Percentiles rank a stretch among this genome's conserved stretches.
These are phyloP conservation scores for Sparassis latifolia DNA, from an alignment of 1,284 basidiomycete species.

Conservation along the genomic window DNA sequence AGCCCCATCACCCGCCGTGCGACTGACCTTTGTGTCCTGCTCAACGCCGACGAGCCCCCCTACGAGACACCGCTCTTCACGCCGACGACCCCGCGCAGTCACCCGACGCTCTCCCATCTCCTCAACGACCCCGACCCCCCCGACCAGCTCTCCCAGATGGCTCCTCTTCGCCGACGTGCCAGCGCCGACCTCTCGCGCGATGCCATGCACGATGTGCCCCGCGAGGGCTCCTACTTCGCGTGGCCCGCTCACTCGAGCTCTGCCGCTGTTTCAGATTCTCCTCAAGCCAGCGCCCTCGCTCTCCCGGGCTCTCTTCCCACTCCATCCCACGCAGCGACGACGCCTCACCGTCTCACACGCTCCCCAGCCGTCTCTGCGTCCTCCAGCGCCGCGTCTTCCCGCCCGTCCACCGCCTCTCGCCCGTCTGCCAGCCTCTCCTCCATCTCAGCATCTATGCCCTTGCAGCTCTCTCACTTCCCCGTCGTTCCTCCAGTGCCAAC, in stretches of 20 bases:
- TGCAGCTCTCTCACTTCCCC: conserved; percentile 1
- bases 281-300: conserved; percentile 8
- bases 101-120: conserved; percentile 46
- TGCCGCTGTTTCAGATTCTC: not conserved
- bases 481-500: conserved; percentile 6
- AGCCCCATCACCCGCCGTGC: conserved; percentile 48
- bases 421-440: conserved; percentile 18
- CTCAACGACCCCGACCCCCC: conserved; percentile 34
- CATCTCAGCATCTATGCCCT: conserved; percentile 8
- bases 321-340: conserved; percentile 1
- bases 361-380: conserved; percentile 1
- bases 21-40: conserved; percentile 62
- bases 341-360: not conserved
- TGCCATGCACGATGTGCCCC: conserved; percentile 12
- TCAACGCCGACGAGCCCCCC: conserved; percentile 47
- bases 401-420: conserved; percentile 16
- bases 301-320: conserved; percentile 12
- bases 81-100: conserved; percentile 26
- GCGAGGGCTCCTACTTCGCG: conserved; percentile 22
- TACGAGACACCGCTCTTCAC: conserved; percentile 36
- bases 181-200: conserved; percentile 13
- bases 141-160: conserved; percentile 24
- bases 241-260: conserved; percentile 6
- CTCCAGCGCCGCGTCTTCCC: conserved; percentile 17
- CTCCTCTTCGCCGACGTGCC: conserved; percentile 23